A percentile compares a stretch with the other conserved stretches of the same genome.
Conservation (phyloP, 139 green algal species). For the Chlorella sorokiniana region DNA sequence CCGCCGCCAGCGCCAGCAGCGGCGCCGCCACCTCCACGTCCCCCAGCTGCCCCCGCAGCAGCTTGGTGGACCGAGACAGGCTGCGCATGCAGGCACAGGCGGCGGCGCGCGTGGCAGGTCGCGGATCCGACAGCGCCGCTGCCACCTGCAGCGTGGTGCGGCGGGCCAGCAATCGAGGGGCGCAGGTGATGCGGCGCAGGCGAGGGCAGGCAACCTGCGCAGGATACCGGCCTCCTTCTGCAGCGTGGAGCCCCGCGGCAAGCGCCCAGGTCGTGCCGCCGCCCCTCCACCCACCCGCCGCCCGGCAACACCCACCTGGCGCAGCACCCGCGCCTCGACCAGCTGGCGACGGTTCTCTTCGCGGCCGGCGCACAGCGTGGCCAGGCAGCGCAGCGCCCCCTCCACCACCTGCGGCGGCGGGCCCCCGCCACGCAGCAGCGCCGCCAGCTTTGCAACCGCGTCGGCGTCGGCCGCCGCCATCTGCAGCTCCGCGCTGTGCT, state of each 20-base stretch:
- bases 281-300: neutral
- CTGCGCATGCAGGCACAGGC: slow-evolving; percentile 76
- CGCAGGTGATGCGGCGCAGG: too few species aligned
- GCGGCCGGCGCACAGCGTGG: slow-evolving; percentile 58
- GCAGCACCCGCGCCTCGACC: slow-evolving; percentile 63
- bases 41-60: slow-evolving; percentile 40
- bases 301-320: slow-evolving; percentile 39
- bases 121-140: slow-evolving; percentile 46
- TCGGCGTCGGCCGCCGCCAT: slow-evolving; percentile 63
- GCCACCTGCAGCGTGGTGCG: slow-evolving; percentile 13
- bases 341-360: slow-evolving; percentile 71
- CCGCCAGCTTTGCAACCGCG: slow-evolving; percentile 52
- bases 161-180: neutral
- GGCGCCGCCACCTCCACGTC: slow-evolving; percentile 57
- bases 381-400: slow-evolving; percentile 67
- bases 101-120: slow-evolving; percentile 40
- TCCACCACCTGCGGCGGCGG: slow-evolving; percentile 37
- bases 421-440: slow-evolving; percentile 43
- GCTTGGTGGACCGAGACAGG: slow-evolving; percentile 71
- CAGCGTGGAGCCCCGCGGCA: too few species aligned
- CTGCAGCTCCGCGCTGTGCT: slow-evolving; percentile 57
- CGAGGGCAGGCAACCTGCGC: too few species aligned
- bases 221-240: too few species aligned
- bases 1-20: slow-evolving; percentile 65
- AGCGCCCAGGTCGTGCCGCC: neutral